These are phyloP conservation scores for Anthracocystis walkeri DNA, from an alignment of 1,284 basidiomycete species.

Conservation along the genomic window DNA sequence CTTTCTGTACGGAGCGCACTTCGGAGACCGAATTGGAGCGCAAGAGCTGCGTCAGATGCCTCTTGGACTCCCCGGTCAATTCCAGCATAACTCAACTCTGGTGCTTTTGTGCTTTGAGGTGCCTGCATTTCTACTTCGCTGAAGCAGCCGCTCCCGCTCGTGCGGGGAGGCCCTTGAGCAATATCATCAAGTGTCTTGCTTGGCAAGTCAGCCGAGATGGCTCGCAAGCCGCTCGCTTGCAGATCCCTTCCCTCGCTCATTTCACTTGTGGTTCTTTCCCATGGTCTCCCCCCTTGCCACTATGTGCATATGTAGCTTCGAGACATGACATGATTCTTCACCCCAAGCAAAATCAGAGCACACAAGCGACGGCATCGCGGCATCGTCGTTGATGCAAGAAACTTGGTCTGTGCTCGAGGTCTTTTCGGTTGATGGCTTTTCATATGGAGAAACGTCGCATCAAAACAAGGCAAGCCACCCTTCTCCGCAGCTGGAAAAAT, in stretches of 20 bases:
- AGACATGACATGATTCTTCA: constrained; percentile 9
- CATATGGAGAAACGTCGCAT: background rate
- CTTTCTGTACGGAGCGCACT: constrained; percentile 3
- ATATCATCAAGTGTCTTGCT: background rate
- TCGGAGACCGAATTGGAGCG: constrained; percentile 5
- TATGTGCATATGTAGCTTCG: constrained; percentile 3
- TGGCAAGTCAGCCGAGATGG: constrained; percentile 22
- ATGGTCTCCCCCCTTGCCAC: background rate
- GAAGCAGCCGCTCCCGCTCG: background rate
- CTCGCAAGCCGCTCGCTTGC: constrained; percentile 31
- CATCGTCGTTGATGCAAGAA: background rate
- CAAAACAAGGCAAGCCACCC: background rate
- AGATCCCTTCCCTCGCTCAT: background rate
- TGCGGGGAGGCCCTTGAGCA: background rate
- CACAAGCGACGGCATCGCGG: constrained; percentile 9
- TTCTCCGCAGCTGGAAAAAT: too few species aligned
- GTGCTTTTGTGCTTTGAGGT: background rate
- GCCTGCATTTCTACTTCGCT: background rate
- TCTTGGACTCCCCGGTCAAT: background rate
- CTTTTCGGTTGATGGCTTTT: background rate
- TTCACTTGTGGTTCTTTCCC: background rate
- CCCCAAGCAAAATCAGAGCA: background rate
- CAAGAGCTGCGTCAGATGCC: too few species aligned
- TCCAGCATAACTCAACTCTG: background rate
- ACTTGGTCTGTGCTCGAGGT: background rate